Conservation (phyloP, 2,329 filamentous ascomycete genomes). For the Colletotrichum endophyticum region DNA sequence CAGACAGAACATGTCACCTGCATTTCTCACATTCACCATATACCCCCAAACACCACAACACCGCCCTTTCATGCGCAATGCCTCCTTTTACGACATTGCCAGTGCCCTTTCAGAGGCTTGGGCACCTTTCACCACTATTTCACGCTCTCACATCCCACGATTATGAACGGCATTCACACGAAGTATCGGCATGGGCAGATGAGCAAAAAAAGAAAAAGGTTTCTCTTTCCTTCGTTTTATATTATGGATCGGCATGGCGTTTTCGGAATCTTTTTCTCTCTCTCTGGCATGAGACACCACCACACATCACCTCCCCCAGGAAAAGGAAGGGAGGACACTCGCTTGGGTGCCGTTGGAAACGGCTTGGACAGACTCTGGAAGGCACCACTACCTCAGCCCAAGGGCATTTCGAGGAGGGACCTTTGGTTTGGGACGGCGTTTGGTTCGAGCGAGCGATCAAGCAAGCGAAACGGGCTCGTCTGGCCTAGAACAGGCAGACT, state of each 20-base stretch:
- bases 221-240: background rate
- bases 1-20: background rate
- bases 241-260: slow-evolving; percentile 8
- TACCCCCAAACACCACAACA: background rate
- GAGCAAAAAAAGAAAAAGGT: slow-evolving; percentile 11
- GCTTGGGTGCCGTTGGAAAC: slow-evolving; percentile 7
- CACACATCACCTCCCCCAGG: background rate
- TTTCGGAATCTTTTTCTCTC: background rate
- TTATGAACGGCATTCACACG: slow-evolving; percentile 18
- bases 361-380: slow-evolving; percentile 15
- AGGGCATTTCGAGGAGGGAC: background rate
- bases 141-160: background rate
- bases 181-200: slow-evolving; percentile 6
- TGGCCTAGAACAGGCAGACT: slow-evolving; percentile 8
- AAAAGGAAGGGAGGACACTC: slow-evolving; percentile 3
- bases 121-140: background rate
- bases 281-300: background rate
- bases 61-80: background rate
- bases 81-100: slow-evolving; percentile 1
- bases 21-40: background rate
- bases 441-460: background rate
- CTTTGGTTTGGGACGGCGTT: slow-evolving; percentile 10
- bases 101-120: slow-evolving; percentile 9
- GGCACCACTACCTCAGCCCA: background rate
- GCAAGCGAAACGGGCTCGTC: slow-evolving; percentile 7